Conservation (phyloP, 1,139 yeast species). For the Pichia sp. region DNA sequence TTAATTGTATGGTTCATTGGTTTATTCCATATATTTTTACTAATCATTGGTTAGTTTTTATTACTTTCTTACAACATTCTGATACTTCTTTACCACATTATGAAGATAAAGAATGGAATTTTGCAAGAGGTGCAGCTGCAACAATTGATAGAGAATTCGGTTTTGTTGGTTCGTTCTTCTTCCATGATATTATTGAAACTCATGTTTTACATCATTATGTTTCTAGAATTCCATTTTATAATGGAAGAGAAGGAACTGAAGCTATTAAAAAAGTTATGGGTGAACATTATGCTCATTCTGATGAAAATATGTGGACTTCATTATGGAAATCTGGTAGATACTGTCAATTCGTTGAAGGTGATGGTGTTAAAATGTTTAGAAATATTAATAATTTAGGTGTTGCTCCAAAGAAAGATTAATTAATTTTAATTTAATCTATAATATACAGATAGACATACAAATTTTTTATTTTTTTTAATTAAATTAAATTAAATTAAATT, state of each 20-base stretch:
- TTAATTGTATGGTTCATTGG: constrained; percentile 46
- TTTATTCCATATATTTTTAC: constrained; percentile 50
- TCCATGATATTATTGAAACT: constrained; percentile 61
- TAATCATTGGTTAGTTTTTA: constrained; percentile 61
- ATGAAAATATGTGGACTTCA: constrained; percentile 52
- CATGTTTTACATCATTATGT: constrained; percentile 59
- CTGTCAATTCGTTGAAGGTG: constrained; percentile 59
- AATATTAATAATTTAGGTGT: constrained; percentile 47
- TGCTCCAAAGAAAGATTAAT: constrained; percentile 19
- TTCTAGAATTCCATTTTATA: constrained; percentile 57
- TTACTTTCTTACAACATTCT: constrained; percentile 56
- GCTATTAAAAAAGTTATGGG: constrained; percentile 59
- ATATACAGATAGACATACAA: too few relatives aligned
- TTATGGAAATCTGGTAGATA: constrained; percentile 51
- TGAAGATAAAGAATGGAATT: constrained; percentile 51
- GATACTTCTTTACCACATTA: constrained; percentile 56
- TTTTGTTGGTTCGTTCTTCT: constrained; percentile 49
- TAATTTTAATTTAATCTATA: neutral
- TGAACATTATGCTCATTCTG: constrained; percentile 44
- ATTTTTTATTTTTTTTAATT: too few relatives aligned
- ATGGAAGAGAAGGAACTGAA: constrained; percentile 53
- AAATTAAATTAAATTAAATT: too few relatives aligned
- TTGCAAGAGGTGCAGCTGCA: constrained; percentile 63
- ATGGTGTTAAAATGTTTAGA: constrained; percentile 57
- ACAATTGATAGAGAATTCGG: constrained; percentile 59